Percentiles rank a stretch among this genome's conserved stretches.
These are phyloP conservation scores for Globisporangium middletonii DNA, from an alignment of 352 stramenopile genomes.

Conservation along the genomic window DNA sequence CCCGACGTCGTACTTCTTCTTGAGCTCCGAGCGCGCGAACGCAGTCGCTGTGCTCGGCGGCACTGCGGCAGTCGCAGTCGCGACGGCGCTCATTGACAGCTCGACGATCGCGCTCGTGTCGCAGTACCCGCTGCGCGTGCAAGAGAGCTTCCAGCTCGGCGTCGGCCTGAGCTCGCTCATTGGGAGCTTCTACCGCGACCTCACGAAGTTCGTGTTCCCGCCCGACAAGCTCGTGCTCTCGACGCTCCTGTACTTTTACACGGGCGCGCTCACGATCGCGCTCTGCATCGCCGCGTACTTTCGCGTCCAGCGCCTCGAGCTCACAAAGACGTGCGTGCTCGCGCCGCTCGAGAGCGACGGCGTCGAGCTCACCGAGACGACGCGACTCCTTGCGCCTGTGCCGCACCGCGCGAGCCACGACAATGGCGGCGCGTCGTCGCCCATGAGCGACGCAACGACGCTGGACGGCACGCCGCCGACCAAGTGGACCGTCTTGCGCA, in stretches of 20 bases:
- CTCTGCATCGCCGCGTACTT: constrained; percentile 77
- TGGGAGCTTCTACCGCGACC: constrained; percentile 71
- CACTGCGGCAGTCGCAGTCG: constrained; percentile 59
- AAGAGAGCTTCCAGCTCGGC: constrained; percentile 80
- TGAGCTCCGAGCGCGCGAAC: constrained; percentile 61
- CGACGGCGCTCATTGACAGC: constrained; percentile 80
- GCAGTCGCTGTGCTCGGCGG: constrained; percentile 54
- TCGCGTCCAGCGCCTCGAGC: constrained; percentile 42
- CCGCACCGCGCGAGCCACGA: not conserved
- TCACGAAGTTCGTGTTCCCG: constrained; percentile 80
- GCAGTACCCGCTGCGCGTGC: constrained; percentile 69
- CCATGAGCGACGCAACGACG: constrained; percentile 13
- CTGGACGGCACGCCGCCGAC: constrained; percentile 21
- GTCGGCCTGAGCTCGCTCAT: constrained; percentile 79
- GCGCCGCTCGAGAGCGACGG: constrained; percentile 20
- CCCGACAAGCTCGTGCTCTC: constrained; percentile 47
- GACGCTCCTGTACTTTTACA: constrained; percentile 83
- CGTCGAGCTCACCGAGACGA: constrained; percentile 55
- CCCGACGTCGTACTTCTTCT: constrained; percentile 71
- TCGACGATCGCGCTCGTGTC: constrained; percentile 77
- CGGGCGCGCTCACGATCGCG: constrained; percentile 66
- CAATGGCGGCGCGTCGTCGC: not conserved
- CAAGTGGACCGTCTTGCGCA: constrained; percentile 64
- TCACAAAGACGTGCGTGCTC: constrained; percentile 50
- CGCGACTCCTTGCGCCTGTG: constrained; percentile 23